Evolutionary conservation across 1,139 yeast genomes (phyloP).

Genomic region (Taphrina deformans): DNA sequence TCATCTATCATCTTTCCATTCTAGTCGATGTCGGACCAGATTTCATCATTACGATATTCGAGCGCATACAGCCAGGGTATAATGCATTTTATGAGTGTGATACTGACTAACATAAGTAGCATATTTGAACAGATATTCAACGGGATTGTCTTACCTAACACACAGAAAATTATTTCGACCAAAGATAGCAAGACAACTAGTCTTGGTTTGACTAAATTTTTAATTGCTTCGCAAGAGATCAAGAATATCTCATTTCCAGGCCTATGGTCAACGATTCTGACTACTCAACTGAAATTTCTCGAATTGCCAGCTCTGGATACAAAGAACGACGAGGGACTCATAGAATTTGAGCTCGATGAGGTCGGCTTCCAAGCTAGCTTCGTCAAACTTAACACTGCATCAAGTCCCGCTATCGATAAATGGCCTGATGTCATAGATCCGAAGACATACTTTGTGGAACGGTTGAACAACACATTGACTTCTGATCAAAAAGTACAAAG

Average conservation of each 20-base stretch:
- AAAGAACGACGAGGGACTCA: constrained; percentile 23
- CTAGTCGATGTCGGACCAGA: constrained; percentile 52
- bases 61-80: constrained; percentile 55
- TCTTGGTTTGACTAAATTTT: constrained; percentile 68
- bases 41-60: constrained; percentile 59
- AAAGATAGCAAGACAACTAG: constrained; percentile 74
- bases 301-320: constrained; percentile 35
- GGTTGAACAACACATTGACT: constrained; percentile 26
- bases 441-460: constrained; percentile 47
- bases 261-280: constrained; percentile 44
- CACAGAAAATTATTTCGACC: constrained; percentile 64
- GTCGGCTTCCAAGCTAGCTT: constrained; percentile 80
- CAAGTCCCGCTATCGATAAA: constrained; percentile 67
- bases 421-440: constrained; percentile 52
- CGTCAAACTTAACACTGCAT: constrained; percentile 68
- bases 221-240: constrained; percentile 42
- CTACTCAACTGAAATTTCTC: constrained; percentile 47
- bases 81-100: constrained; percentile 42
- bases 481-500: neutral
- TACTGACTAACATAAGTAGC: constrained; percentile 47
- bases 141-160: constrained; percentile 66
- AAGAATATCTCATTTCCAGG: constrained; percentile 39
- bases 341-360: constrained; percentile 43
- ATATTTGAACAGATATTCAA: constrained; percentile 65
- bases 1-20: constrained; percentile 65